Conservation (phyloP, 352 stramenopile genomes). For the Phytophthora europaea region DNA sequence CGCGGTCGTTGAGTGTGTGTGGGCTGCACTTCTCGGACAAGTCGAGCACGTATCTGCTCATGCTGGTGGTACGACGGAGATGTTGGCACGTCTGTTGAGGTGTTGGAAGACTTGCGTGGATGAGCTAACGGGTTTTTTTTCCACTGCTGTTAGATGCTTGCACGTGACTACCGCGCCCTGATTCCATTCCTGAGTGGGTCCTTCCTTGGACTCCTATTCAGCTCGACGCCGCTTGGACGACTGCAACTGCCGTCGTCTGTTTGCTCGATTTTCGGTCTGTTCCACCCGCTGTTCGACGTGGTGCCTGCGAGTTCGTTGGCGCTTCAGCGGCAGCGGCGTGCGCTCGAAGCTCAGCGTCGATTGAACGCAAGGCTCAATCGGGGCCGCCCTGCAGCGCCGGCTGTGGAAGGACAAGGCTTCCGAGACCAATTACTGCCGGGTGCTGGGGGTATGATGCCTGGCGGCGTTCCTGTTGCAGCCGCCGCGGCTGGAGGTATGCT, state of each 20-base stretch:
- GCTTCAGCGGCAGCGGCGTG: constrained; percentile 78
- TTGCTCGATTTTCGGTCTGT: constrained; percentile 68
- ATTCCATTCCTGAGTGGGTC: constrained; percentile 71
- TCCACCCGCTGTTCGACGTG: constrained; percentile 84
- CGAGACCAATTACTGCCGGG: constrained; percentile 85
- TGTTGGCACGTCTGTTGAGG: not conserved
- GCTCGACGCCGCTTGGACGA: constrained; percentile 71
- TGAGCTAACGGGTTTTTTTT: constrained; percentile 7
- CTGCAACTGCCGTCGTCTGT: constrained; percentile 82
- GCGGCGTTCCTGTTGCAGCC: constrained; percentile 17
- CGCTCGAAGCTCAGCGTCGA: constrained; percentile 77
- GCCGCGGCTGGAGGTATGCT: constrained; percentile 44
- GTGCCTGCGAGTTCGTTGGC: constrained; percentile 70
- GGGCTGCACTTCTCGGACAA: constrained; percentile 89
- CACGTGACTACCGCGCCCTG: constrained; percentile 63
- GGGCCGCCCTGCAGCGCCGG: constrained; percentile 33
- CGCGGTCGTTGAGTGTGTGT: constrained; percentile 65
- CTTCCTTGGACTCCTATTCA: constrained; percentile 74
- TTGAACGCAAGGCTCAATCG: constrained; percentile 62
- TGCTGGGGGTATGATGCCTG: constrained; percentile 52
- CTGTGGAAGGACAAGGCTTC: constrained; percentile 67
- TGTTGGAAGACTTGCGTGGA: not conserved
- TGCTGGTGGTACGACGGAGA: constrained; percentile 66
- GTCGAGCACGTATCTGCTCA: constrained; percentile 76
- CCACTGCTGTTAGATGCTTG: constrained; percentile 63